These are phyloP conservation scores for Claviceps sp. DNA, from an alignment of 2,329 filamentous ascomycete genomes.

Conservation along the genomic window DNA sequence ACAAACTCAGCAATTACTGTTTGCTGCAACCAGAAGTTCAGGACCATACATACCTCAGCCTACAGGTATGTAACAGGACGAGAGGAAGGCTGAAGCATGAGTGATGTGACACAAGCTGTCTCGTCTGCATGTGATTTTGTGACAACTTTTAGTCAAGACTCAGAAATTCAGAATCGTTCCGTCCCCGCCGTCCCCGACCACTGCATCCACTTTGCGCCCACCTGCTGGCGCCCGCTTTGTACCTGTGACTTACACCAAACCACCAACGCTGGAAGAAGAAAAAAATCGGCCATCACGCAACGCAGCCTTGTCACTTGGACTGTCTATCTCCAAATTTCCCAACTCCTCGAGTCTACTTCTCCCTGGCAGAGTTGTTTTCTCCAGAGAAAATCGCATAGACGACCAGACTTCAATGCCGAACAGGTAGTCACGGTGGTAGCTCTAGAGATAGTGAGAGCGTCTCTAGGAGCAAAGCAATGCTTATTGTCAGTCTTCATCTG, in stretches of 20 bases:
- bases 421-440: conserved; percentile 57
- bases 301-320: neutral
- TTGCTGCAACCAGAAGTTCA: too few relatives aligned
- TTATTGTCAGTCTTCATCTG: conserved; percentile 30
- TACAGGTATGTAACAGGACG: too few relatives aligned
- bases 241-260: conserved; percentile 13
- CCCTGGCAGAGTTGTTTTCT: neutral
- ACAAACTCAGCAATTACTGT: too few relatives aligned
- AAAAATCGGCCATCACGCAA: conserved; percentile 12
- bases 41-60: too few relatives aligned
- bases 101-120: too few relatives aligned
- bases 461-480: conserved; percentile 57
- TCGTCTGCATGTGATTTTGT: too few relatives aligned
- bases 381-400: neutral
- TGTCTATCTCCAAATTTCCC: neutral
- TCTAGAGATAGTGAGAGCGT: conserved; percentile 69
- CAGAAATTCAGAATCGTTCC: neutral
- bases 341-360: neutral
- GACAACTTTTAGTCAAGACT: neutral
- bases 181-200: conserved; percentile 1
- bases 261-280: conserved; percentile 7
- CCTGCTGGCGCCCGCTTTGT: conserved; percentile 1
- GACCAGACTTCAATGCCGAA: conserved; percentile 37
- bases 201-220: conserved; percentile 1
- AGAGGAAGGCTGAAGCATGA: too few relatives aligned